Evolutionary conservation across 2,329 filamentous ascomycete species (phyloP).

Genomic region (Didymella pomorum): DNA sequence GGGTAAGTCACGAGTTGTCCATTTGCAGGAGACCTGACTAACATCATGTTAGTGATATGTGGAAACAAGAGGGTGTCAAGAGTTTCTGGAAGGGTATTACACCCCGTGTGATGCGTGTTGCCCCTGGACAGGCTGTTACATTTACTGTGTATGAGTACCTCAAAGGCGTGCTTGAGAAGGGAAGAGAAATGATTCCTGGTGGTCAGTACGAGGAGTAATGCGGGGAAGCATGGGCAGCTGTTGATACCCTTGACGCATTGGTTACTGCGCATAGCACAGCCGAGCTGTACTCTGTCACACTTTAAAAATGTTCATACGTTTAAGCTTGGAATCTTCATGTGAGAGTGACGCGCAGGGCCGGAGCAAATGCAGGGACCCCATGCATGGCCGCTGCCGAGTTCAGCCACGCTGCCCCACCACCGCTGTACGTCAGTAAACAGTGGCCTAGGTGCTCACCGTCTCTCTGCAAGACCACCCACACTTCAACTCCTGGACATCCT

Average conservation of each 20-base stretch:
- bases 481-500: not conserved
- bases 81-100: constrained; percentile 99
- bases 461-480: not conserved
- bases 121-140: constrained; percentile 86
- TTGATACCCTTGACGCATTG: constrained; percentile 27
- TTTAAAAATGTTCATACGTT: not conserved
- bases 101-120: constrained; percentile 94
- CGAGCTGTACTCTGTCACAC: constrained; percentile 3
- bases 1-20: constrained; percentile 44
- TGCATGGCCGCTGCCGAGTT: constrained; percentile 22
- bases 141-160: constrained; percentile 67
- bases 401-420: constrained; percentile 34
- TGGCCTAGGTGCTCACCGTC: constrained; percentile 4
- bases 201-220: constrained; percentile 60
- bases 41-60: constrained; percentile 54
- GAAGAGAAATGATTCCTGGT: constrained; percentile 56
- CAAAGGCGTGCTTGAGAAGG: constrained; percentile 59
- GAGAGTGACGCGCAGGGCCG: constrained; percentile 11
- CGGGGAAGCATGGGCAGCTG: constrained; percentile 3
- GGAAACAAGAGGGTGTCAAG: constrained; percentile 86
- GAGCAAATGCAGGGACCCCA: constrained; percentile 20
- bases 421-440: constrained; percentile 37
- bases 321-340: constrained; percentile 2
- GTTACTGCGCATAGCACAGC: constrained; percentile 8
- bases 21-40: constrained; percentile 6